These are phyloP conservation scores for Tolypocladium amazonense DNA, from an alignment of 2,329 filamentous ascomycete genomes.

Conservation along the genomic window DNA sequence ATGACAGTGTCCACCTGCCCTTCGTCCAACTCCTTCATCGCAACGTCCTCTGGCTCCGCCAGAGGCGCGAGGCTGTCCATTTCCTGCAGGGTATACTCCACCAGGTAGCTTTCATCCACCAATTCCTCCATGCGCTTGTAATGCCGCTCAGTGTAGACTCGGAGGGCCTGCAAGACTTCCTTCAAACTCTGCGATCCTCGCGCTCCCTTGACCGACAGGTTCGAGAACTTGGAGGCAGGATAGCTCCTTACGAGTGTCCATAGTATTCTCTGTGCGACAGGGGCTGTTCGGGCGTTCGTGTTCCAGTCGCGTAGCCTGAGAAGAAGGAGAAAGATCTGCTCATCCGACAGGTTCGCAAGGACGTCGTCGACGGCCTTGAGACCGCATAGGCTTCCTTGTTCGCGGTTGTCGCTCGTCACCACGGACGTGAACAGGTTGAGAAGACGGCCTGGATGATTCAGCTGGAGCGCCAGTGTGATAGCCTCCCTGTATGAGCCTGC, in stretches of 20 bases:
- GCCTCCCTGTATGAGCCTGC: constrained; percentile 84
- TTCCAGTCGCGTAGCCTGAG: constrained; percentile 91
- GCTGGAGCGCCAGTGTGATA: constrained; percentile 80
- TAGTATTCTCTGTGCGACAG: constrained; percentile 76
- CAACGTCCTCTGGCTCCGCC: constrained; percentile 17
- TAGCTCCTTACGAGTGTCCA: constrained; percentile 72
- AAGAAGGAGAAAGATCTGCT: constrained; percentile 77
- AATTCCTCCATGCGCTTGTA: constrained; percentile 83
- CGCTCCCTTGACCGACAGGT: constrained; percentile 49
- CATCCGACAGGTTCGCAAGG: constrained; percentile 64
- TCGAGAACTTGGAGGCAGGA: constrained; percentile 65
- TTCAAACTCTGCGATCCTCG: constrained; percentile 57
- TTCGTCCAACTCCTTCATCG: constrained; percentile 25
- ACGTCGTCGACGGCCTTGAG: constrained; percentile 71
- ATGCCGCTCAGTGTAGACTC: constrained; percentile 85
- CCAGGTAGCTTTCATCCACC: constrained; percentile 85
- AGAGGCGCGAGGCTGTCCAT: constrained; percentile 66
- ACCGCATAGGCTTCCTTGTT: constrained; percentile 54
- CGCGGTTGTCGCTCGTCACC: constrained; percentile 49
- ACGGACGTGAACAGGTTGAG: constrained; percentile 77
- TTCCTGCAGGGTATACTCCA: constrained; percentile 86
- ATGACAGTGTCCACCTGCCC: constrained; percentile 15
- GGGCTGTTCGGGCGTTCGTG: constrained; percentile 79
- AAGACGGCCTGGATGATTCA: constrained; percentile 86
- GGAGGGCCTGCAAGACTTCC: constrained; percentile 78